Evolutionary conservation across 2,329 filamentous ascomycete species (phyloP), one percentile per base, ranked within the genome.

Genomic region (Phialophora tarda): DNA sequence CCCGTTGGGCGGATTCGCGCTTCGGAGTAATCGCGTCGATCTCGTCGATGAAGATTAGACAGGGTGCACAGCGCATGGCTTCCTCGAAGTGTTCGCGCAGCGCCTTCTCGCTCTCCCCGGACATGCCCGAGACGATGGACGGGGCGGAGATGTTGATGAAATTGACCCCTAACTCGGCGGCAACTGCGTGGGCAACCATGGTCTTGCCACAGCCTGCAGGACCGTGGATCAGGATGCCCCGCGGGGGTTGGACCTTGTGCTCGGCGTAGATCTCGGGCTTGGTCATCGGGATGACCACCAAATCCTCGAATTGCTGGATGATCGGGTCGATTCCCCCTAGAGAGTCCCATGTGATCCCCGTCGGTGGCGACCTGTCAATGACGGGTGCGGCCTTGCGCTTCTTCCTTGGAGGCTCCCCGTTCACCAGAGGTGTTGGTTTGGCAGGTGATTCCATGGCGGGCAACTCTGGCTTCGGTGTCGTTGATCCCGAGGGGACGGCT

Each of bases 1-100:
- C 92, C 74, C 90, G 89, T 74, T 95, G 91, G 1, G 90, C 88
- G 62, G 87, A 91, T 69, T 96, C 92, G 63, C 91, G 85, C 77
- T 96, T 96, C 0, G 91, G 91, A 58, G 93, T 91, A 73, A 98
- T 95, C 3, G 90, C 89, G 77, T 99, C 93, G 60, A 98, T 91
- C 72, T 97, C 90, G 72, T 97, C 93, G 64, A 98, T 91, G 74
- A 97, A 96, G 4, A 99, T 85, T 4, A 99, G 83, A 74, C 92
- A 96, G 0, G 95, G 95, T 0, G 94, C 93, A 44, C 93, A 84
- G 63, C 87, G 86, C 76, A 91, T 92, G 0, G 95, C 95, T 74
- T 95, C 91, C 12, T 98, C 93, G 68, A 96, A 96, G 56, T 92
- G 84, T 71, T 94, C 91, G 41, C 92, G 84, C 30, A 96, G 86